Base-by-base conservation (phyloP, 106 monocot genomes). In the Dactylorhiza incarnata region DNA sequence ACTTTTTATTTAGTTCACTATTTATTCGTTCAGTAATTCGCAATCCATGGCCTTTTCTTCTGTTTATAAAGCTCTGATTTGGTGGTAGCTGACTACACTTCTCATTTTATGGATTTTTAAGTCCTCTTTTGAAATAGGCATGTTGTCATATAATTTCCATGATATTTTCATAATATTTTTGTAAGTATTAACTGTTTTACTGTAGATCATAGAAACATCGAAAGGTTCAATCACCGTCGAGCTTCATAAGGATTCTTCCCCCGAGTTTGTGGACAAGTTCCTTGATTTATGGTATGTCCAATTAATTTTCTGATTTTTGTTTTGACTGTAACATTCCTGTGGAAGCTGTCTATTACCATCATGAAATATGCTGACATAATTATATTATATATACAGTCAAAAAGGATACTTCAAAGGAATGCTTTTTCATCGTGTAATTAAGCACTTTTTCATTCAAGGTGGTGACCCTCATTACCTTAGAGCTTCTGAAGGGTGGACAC, bases 361-460 rank as follows among this genome's bases (percentile, higher is more conserved):
- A 12, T 72, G 49, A 72, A 48, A 22, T 7, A 22, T 72, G 4
- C 45, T 69, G 37, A 19, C 47, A 48, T 7, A 20, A 49, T 44
- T 49, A 5, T 49, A 49, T 44, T 72, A 5, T 49, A 22, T 22
- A 48, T 72, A 23, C 93, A 99, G 94, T 84, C 83, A 86, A 78
- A 94, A 89, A 72, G 91, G 91, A 52, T 75, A 91, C 73, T 99
- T 99, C 81, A 91, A 88, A 82, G 89, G 89, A 23, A 91, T 91
- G 97, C 84, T 63, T 75, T 99, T 99, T 77, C 87, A 88, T 48
- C 87, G 88, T 69, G 89, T 99, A 25, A 91, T 99, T 20, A 94
- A 99, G 76, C 89, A 99, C 76, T 99, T 78, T 78, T 89, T 99
- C 56, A 99, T 99, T 75, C 94, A 94, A 87, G 94, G 94, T 72